These are phyloP conservation scores for Mrakia blollopis DNA, from an alignment of 768 basidiomycete species.

Conservation along the genomic window DNA sequence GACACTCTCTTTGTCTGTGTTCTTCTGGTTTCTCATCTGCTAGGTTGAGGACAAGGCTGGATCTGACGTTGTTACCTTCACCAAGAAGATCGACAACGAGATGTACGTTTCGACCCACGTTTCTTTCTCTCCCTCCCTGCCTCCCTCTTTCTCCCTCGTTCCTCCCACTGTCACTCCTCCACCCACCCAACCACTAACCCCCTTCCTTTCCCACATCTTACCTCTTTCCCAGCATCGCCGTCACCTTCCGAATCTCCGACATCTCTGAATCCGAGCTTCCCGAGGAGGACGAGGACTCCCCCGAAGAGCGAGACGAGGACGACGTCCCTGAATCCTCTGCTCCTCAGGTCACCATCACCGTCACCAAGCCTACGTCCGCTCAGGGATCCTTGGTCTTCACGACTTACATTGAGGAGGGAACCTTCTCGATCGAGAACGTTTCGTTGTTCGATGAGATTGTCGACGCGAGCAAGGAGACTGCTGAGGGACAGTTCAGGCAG, in stretches of 20 bases:
- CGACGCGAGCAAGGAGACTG: constrained; percentile 68
- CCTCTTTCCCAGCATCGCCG: constrained; percentile 57
- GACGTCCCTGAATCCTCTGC: constrained; percentile 30
- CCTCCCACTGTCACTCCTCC: background rate
- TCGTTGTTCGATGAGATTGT: constrained; percentile 72
- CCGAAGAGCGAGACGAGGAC: constrained; percentile 42
- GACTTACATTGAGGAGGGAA: constrained; percentile 39
- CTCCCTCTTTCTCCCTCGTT: background rate
- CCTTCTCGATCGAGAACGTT: constrained; percentile 71
- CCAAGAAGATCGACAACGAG: constrained; percentile 86
- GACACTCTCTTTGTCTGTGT: background rate
- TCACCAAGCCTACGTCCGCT: constrained; percentile 60
- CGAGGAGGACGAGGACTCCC: constrained; percentile 36
- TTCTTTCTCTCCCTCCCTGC: background rate
- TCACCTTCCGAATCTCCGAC: constrained; percentile 91
- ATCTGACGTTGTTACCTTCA: constrained; percentile 73
- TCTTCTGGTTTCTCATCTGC: background rate
- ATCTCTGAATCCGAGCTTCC: constrained; percentile 50
- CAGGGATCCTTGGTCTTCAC: constrained; percentile 43
- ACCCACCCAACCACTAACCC: background rate
- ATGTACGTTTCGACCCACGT: constrained; percentile 52
- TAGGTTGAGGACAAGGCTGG: constrained; percentile 69
- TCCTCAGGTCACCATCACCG: constrained; percentile 50
- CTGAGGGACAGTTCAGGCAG: constrained; percentile 90
- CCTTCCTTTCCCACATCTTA: background rate